Evolutionary conservation across 768 basidiomycete species (phyloP), one percentile per base, ranked within the genome.

Genomic region (Brasilioporus rufonigricans): DNA sequence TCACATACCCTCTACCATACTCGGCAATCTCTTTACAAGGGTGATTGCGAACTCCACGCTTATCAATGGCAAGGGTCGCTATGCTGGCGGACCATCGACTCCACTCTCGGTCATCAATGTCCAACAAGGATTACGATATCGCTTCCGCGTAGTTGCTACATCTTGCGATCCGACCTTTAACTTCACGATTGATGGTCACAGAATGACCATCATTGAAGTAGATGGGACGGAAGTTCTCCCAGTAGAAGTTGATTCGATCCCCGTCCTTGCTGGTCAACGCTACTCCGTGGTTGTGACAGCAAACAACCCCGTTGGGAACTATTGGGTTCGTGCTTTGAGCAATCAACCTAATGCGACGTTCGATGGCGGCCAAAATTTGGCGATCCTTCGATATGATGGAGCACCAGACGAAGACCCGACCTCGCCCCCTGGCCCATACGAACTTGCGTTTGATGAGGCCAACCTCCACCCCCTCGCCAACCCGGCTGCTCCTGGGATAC

Each of bases 291-390:
- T 81, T 9, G 58, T 80, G 13, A 71, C 61, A n/a, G 77, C 80
- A 16, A 69, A 79, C 56, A 72, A 80, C 47, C 61, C 71, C 0
- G 61, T 77, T 24, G 71, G 65, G 8, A 84, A 82, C 63, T 84
- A 84, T 64, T 85, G 80, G 80, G 73, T 81, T 29, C 76, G 78
- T 21, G 73, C 79, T 0, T 66, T 38, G 69, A 36, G 14, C 21
- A 19, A 27, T 44, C 3, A 77, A 31, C 14, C 48, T 2, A 23
- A 31, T 13, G 26, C 48, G 13, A 7, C 53, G 5, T 54, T 54
- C 5, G 33, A 48, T 44, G 48, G 35, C 3, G 53, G 48, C 27
- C 47, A 49, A 44, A 55, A 55, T 32, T 7, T 39, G 41, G 53
- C 53, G 2, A 55, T 55, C 11, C 43, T 55, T 7, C 53, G 48